phyloP scores from a whole-genome alignment of 306 rosid species.

The Alnus rubra region DNA sequence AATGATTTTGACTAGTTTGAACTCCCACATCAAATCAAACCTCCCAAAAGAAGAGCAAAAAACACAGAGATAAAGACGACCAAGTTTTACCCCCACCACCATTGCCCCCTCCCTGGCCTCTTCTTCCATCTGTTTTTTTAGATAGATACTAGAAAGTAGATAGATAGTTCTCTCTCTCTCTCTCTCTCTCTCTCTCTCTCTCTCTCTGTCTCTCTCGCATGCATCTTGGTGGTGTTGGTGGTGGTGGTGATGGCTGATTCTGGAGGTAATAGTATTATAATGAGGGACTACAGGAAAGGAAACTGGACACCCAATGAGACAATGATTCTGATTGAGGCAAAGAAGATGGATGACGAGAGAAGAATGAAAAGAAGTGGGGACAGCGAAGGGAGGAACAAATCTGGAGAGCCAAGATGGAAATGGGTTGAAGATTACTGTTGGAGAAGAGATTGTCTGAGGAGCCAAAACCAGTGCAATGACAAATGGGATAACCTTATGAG shows the following conservation, averaged over 20 bases:
- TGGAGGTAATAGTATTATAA: slow-evolving; percentile 21
- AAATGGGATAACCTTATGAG: slow-evolving; percentile 60
- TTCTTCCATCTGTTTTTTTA: background rate
- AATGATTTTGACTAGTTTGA: slow-evolving; percentile 31
- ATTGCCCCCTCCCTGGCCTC: background rate
- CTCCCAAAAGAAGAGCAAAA: background rate
- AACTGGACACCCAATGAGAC: slow-evolving; percentile 54
- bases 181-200: slow-evolving; percentile 1
- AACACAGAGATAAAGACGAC: background rate
- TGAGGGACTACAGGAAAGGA: slow-evolving; percentile 51
- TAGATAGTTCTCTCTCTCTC: background rate
- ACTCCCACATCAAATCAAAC: slow-evolving; percentile 29
- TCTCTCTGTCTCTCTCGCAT: slow-evolving; percentile 26
- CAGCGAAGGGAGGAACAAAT: slow-evolving; percentile 15
- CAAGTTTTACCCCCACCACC: slow-evolving; percentile 4
- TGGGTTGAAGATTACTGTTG: slow-evolving; percentile 57
- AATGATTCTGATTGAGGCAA: slow-evolving; percentile 51
- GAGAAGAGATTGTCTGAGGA: slow-evolving; percentile 42
- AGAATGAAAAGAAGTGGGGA: slow-evolving; percentile 36
- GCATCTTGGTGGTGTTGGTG: slow-evolving; percentile 6
- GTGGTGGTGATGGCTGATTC: slow-evolving; percentile 35
- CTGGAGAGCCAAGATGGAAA: slow-evolving; percentile 54
- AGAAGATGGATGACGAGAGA: slow-evolving; percentile 53
- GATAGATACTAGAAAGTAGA: no score
- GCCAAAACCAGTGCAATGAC: slow-evolving; percentile 60